Evolutionary conservation across 2,329 filamentous ascomycete genomes (phyloP).

Genomic region (Pyricularia sp.): DNA sequence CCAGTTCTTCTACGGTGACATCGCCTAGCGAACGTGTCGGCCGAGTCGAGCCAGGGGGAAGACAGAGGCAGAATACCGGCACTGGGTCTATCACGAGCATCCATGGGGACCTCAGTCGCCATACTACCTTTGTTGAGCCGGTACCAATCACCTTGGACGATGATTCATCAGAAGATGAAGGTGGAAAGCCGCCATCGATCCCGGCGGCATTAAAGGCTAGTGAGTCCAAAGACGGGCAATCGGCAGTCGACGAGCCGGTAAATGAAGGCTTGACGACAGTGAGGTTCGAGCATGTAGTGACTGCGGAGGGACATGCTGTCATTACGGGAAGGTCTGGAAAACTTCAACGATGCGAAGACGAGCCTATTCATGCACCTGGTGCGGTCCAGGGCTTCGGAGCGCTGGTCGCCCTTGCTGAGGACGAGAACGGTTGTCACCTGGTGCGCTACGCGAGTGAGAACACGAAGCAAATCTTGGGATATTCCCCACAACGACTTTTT

Average conservation of each 20-base stretch:
- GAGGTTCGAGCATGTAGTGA: conserved; percentile 70
- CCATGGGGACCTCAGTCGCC: conserved; percentile 32
- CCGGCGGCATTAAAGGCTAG: conserved; percentile 3
- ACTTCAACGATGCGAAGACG: conserved; percentile 78
- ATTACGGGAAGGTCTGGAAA: conserved; percentile 70
- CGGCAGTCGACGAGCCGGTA: conserved; percentile 3
- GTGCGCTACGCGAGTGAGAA: conserved; percentile 79
- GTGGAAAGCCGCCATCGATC: conserved; percentile 6
- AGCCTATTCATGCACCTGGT: conserved; percentile 81
- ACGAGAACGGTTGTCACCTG: conserved; percentile 54
- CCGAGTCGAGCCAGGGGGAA: conserved; percentile 6
- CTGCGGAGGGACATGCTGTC: conserved; percentile 69
- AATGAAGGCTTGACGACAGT: conserved; percentile 49
- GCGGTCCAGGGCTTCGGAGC: conserved; percentile 74
- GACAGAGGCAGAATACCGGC: conserved; percentile 22
- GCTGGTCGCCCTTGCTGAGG: conserved; percentile 64
- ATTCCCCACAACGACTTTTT: conserved; percentile 69
- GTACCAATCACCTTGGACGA: conserved; percentile 17
- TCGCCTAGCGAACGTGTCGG: background rate
- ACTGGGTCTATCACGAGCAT: conserved; percentile 33
- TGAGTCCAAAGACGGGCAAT: background rate
- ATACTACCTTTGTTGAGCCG: conserved; percentile 21
- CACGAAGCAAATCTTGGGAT: conserved; percentile 64
- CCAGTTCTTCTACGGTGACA: conserved; percentile 5
- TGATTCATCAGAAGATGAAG: conserved; percentile 14